Evolutionary conservation across 1,284 basidiomycete species (phyloP).

Genomic region (Moesziomyces globuligerus): DNA sequence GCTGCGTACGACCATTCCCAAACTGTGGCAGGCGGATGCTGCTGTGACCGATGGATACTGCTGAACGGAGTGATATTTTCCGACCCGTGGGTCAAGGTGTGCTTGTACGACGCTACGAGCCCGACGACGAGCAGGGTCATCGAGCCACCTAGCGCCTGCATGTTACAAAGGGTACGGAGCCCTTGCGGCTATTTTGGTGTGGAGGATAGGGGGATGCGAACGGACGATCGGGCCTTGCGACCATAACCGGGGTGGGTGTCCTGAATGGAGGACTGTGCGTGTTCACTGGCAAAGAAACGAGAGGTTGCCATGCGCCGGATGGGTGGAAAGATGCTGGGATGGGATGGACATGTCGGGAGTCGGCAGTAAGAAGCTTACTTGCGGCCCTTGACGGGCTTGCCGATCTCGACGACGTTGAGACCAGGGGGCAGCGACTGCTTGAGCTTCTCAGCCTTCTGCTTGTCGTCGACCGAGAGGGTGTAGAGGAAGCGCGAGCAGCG

Average conservation of each 20-base stretch:
- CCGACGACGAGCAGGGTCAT: no score
- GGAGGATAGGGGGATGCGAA: slow-evolving; percentile 4
- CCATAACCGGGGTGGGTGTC: background rate
- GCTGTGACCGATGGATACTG: no score
- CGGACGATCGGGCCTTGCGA: slow-evolving; percentile 1
- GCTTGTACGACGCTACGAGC: no score
- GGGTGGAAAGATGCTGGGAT: background rate
- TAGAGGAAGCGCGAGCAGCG: slow-evolving; percentile 97
- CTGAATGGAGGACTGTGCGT: slow-evolving; percentile 11
- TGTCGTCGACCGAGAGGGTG: slow-evolving; percentile 93
- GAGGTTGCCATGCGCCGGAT: slow-evolving; percentile 2
- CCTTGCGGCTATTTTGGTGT: slow-evolving; percentile 5
- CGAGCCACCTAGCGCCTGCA: slow-evolving; percentile 3
- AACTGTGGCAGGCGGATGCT: no score
- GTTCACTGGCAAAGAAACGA: slow-evolving; percentile 9
- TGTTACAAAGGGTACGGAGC: slow-evolving; percentile 13
- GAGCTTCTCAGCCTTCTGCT: slow-evolving; percentile 98
- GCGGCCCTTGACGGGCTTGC: slow-evolving; percentile 50
- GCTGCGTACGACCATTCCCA: no score
- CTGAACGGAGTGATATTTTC: no score
- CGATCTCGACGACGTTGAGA: slow-evolving; percentile 57
- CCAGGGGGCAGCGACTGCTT: slow-evolving; percentile 94
- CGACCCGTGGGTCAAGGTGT: no score
- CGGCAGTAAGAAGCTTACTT: slow-evolving; percentile 32
- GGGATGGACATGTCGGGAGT: slow-evolving; percentile 6